Evolutionary conservation across 345 rosid genomes (phyloP).

Genomic region (Hibiscus syriacus): DNA sequence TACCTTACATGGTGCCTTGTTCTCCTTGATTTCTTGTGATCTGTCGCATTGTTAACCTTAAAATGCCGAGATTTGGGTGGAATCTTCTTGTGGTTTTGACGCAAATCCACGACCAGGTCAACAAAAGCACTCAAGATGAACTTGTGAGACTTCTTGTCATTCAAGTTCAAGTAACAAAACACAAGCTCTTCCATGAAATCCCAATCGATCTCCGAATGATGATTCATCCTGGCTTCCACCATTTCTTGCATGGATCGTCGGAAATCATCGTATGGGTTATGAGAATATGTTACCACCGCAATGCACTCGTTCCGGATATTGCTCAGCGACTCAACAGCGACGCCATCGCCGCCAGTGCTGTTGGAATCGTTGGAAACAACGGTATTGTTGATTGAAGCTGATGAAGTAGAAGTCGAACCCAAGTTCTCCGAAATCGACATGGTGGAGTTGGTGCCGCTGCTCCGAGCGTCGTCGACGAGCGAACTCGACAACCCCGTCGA

Average conservation of each 20-base stretch:
- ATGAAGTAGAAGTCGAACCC: slow-evolving; percentile 28
- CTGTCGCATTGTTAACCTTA: not conserved
- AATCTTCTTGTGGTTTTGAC: slow-evolving; percentile 7
- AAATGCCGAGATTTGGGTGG: slow-evolving; percentile 19
- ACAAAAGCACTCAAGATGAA: slow-evolving; percentile 73
- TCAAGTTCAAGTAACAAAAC: slow-evolving; percentile 61
- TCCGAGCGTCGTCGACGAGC: slow-evolving; percentile 40
- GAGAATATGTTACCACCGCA: slow-evolving; percentile 42
- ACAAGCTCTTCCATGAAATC: slow-evolving; percentile 80
- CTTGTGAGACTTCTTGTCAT: slow-evolving; percentile 61
- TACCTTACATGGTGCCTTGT: slow-evolving; percentile 16
- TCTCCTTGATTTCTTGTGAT: slow-evolving; percentile 22
- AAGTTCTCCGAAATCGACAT: slow-evolving; percentile 15
- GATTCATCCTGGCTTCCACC: slow-evolving; percentile 44
- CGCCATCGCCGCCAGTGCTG: not conserved
- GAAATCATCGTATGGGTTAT: slow-evolving; percentile 56
- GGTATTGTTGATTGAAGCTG: slow-evolving; percentile 7
- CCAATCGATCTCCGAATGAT: slow-evolving; percentile 47
- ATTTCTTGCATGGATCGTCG: slow-evolving; percentile 68
- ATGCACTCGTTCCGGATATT: slow-evolving; percentile 49
- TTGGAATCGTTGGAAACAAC: not conserved
- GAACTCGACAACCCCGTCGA: slow-evolving; percentile 38
- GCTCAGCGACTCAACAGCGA: not conserved
- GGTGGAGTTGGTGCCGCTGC: slow-evolving; percentile 20
- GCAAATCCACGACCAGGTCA: slow-evolving; percentile 43